Conservation (phyloP, 345 rosid species). For the Aegle marmelos region DNA sequence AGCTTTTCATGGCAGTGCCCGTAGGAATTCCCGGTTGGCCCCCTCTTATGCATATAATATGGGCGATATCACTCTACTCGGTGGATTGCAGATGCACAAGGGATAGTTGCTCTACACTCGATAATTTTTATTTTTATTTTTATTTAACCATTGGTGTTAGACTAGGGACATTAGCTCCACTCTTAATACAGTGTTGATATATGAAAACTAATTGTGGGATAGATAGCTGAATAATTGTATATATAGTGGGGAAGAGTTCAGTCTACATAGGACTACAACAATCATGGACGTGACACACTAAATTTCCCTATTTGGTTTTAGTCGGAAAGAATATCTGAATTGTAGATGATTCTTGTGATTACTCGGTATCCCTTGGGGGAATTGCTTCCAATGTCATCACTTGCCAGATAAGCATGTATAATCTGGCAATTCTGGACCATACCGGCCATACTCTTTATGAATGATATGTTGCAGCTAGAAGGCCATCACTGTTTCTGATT, state of each 20-base stretch:
- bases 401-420: neutral
- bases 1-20: no score
- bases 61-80: no score
- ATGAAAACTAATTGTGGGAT: no score
- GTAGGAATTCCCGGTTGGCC: no score
- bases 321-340: neutral
- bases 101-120: no score
- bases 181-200: no score
- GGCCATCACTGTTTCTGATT: neutral
- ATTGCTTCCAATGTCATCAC: neutral
- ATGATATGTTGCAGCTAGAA: neutral
- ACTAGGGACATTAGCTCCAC: no score
- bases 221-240: neutral
- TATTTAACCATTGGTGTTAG: no score
- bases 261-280: neutral
- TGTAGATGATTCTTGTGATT: neutral
- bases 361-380: neutral
- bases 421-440: neutral
- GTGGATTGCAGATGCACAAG: no score
- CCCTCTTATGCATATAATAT: no score
- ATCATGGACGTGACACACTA: neutral
- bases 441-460: neutral
- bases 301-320: neutral
- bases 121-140: no score
- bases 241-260: neutral